These are phyloP conservation scores for Pterocarpus macrocarpus DNA, from an alignment of 306 rosid genomes.

Conservation along the genomic window DNA sequence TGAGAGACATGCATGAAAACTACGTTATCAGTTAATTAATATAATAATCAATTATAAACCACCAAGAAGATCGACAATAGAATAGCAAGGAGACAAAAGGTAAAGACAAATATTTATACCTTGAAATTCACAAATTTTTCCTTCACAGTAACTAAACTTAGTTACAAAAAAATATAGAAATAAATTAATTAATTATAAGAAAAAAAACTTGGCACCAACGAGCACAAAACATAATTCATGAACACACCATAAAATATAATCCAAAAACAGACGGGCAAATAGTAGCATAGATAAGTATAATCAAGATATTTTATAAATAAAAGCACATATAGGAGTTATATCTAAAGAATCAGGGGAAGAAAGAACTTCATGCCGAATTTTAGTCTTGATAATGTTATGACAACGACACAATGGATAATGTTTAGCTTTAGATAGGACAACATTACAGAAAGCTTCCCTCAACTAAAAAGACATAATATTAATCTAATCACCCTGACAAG, in stretches of 20 bases:
- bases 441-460: conserved; percentile 17
- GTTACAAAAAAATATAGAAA: conserved; percentile 3
- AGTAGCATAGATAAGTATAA: neutral
- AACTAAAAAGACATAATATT: neutral
- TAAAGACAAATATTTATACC: conserved; percentile 12
- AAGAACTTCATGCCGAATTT: neutral
- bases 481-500: conserved; percentile 24
- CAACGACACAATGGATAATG: conserved; percentile 4
- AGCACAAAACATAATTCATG: neutral
- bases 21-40: conserved; percentile 5
- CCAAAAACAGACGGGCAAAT: conserved; percentile 17
- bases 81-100: neutral
- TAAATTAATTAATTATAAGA: neutral
- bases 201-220: conserved; percentile 19
- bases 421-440: conserved; percentile 19
- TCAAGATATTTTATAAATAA: neutral
- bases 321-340: neutral
- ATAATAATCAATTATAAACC: conserved; percentile 14
- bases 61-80: neutral
- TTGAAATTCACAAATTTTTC: conserved; percentile 21
- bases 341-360: conserved; percentile 21
- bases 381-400: conserved; percentile 15
- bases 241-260: conserved; percentile 19
- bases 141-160: conserved; percentile 23
- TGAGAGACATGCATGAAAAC: conserved; percentile 43